Percentiles rank a stretch among this genome's conserved stretches.
These are phyloP conservation scores for Sextonia rubra DNA, from an alignment of 164 flowering plant genomes.

Conservation along the genomic window DNA sequence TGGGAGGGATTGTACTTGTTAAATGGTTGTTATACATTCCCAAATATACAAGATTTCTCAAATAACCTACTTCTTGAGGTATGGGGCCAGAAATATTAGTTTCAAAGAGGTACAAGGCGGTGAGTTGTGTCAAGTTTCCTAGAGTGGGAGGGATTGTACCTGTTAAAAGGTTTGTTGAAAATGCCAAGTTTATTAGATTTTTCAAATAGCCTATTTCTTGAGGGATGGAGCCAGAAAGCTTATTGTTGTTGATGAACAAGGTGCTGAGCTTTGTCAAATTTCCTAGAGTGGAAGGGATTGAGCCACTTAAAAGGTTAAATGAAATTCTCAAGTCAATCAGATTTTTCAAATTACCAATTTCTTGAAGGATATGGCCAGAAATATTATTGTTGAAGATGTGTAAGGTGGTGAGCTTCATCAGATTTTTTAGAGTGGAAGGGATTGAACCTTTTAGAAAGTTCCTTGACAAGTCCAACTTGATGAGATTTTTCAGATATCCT, in stretches of 20 bases:
- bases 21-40: neutral
- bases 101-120: slow-evolving; percentile 20
- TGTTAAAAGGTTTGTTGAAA: slow-evolving; percentile 25
- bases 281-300: neutral
- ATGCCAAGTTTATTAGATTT: slow-evolving; percentile 17
- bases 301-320: neutral
- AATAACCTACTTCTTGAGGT: neutral
- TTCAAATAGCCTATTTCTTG: slow-evolving; percentile 29
- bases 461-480: neutral
- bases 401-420: neutral
- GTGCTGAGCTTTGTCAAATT: neutral
- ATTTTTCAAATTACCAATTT: neutral
- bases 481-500: slow-evolving; percentile 13
- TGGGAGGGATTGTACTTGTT: slow-evolving; percentile 7
- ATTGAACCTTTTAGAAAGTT: neutral
- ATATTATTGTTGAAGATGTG: neutral
- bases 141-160: slow-evolving; percentile 27
- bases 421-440: neutral
- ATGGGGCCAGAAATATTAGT: slow-evolving; percentile 28
- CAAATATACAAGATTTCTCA: neutral
- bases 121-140: slow-evolving; percentile 27
- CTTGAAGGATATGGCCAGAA: neutral
- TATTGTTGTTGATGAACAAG: neutral
- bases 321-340: neutral
- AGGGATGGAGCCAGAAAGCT: slow-evolving; percentile 29